Evolutionary conservation across 805 yeast species (phyloP).

Genomic region (Starmerella stigmatis): DNA sequence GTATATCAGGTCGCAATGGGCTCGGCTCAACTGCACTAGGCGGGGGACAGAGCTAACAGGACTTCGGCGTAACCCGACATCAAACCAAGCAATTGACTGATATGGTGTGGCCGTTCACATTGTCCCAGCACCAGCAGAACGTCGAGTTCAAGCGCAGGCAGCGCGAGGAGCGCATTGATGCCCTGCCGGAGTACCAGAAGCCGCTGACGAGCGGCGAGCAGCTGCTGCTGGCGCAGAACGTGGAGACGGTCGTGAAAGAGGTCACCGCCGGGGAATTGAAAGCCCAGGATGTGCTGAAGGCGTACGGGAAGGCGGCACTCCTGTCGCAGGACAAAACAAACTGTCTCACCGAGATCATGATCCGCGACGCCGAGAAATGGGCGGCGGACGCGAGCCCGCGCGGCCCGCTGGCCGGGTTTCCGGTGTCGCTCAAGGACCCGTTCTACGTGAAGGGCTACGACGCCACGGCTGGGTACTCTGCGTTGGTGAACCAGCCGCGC

Average conservation of each 20-base stretch:
- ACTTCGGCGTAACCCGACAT: no score
- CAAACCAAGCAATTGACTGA: no score
- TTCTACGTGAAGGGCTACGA: constrained; percentile 41
- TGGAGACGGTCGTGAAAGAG: constrained; percentile 35
- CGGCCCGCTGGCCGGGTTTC: constrained; percentile 56
- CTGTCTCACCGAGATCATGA: constrained; percentile 50
- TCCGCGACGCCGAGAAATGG: constrained; percentile 56
- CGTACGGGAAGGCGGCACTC: constrained; percentile 56
- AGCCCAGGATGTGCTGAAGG: constrained; percentile 46
- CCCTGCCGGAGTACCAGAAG: constrained; percentile 33
- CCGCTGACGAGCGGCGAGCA: constrained; percentile 31
- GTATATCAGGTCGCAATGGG: no score
- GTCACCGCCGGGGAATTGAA: constrained; percentile 41
- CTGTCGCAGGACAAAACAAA: constrained; percentile 50
- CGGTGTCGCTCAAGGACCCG: constrained; percentile 54
- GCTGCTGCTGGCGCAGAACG: constrained; percentile 35
- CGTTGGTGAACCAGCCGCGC: constrained; percentile 35
- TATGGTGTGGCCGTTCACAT: constrained; percentile 8
- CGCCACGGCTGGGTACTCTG: constrained; percentile 43
- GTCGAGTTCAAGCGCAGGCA: constrained; percentile 28
- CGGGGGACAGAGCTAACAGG: no score
- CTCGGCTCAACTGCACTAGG: no score
- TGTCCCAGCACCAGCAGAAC: constrained; percentile 11
- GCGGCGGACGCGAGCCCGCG: constrained; percentile 42
- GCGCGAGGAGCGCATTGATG: constrained; percentile 30